Evolutionary conservation across 148 eudicot species (phyloP).

Genomic region (Spergularia bocconei): DNA sequence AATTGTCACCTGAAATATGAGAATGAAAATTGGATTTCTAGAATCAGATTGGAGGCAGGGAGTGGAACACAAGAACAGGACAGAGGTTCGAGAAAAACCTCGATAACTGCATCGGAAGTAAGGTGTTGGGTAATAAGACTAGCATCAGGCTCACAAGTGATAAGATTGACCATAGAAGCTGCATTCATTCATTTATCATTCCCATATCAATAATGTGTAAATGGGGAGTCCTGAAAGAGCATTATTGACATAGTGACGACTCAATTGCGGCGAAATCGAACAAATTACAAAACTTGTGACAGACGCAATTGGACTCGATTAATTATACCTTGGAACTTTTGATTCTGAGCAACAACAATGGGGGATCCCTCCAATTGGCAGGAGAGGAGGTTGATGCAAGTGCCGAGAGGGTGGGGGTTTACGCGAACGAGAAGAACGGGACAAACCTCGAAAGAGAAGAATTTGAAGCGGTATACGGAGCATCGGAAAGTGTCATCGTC

Average conservation of each 20-base stretch:
- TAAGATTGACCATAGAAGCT: slow-evolving; percentile 79
- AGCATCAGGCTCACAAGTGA: slow-evolving; percentile 45
- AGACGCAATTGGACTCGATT: too few species aligned
- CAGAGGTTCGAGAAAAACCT: slow-evolving; percentile 31
- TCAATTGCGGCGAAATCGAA: slow-evolving; percentile 6
- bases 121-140: slow-evolving; percentile 45
- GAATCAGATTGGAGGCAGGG: too few species aligned
- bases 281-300: too few species aligned
- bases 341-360: slow-evolving; percentile 82
- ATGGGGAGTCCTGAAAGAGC: slow-evolving; percentile 65
- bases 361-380: slow-evolving; percentile 95
- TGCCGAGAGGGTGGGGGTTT: slow-evolving; percentile 69
- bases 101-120: slow-evolving; percentile 72
- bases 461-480: slow-evolving; percentile 74
- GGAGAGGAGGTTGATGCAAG: slow-evolving; percentile 74
- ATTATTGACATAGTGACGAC: slow-evolving; percentile 49
- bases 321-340: slow-evolving; percentile 66
- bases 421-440: slow-evolving; percentile 86
- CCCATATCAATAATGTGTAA: slow-evolving; percentile 82
- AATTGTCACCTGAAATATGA: slow-evolving; percentile 83
- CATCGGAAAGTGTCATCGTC: slow-evolving; percentile 82
- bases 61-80: too few species aligned
- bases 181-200: slow-evolving; percentile 54
- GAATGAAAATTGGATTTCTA: not conserved
- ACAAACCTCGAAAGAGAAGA: slow-evolving; percentile 83